Percentiles rank a stretch among this genome's conserved stretches.
Conservation (phyloP, 768 basidiomycete species). For the Leccinum uliginosum region DNA sequence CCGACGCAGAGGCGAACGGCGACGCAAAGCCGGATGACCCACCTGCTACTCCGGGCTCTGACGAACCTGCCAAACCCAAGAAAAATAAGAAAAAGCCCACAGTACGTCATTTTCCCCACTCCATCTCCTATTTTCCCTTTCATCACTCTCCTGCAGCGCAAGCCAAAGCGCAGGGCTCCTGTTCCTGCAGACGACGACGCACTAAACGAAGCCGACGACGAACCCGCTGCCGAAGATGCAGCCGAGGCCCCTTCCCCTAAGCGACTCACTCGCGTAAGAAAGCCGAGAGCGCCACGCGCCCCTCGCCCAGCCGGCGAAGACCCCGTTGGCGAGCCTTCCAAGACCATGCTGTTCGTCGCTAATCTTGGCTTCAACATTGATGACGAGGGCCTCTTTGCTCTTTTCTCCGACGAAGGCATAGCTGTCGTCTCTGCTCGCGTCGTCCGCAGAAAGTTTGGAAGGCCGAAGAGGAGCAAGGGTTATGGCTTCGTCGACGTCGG, state of each 20-base stretch:
- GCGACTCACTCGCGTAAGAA: constrained; percentile 51
- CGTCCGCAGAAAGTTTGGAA: constrained; percentile 80
- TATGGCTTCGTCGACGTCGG: constrained; percentile 98
- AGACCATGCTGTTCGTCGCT: constrained; percentile 90
- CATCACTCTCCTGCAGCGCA: constrained; percentile 43
- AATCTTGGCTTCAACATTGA: constrained; percentile 95
- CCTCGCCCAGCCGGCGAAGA: constrained; percentile 76
- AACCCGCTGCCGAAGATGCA: constrained; percentile 34
- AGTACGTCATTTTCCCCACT: constrained; percentile 33
- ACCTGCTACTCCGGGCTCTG: constrained; percentile 44
- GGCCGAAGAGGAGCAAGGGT: constrained; percentile 87
- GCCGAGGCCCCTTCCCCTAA: constrained; percentile 33
- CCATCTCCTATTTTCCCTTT: neutral
- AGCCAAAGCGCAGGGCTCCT: constrained; percentile 39
- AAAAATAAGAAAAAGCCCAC: constrained; percentile 75
- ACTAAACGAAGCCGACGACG: constrained; percentile 26
- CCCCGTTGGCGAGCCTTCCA: constrained; percentile 83
- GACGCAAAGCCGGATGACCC: constrained; percentile 59
- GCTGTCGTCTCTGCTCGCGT: constrained; percentile 82
- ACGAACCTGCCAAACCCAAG: constrained; percentile 61
- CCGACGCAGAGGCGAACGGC: constrained; percentile 85
- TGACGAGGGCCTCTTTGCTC: constrained; percentile 69
- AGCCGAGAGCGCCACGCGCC: constrained; percentile 51
- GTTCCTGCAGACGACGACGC: constrained; percentile 32
- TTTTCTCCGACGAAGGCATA: constrained; percentile 88